Evolutionary conservation across 495 filamentous ascomycete species (phyloP).

Genomic region (Penicillium paxilli): DNA sequence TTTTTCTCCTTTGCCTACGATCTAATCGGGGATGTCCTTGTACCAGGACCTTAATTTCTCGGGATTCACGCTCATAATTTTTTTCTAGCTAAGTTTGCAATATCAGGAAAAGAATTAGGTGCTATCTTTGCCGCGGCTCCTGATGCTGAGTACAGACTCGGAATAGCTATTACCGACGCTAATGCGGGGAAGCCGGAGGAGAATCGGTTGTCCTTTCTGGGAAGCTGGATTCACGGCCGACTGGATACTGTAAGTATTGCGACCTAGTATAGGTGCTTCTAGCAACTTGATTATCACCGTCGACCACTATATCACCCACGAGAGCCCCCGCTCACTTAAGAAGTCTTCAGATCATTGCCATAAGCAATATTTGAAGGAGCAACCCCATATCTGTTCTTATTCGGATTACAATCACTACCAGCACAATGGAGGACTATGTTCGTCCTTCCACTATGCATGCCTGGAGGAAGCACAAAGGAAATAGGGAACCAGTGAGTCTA

Average conservation of each 20-base stretch:
- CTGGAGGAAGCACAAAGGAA: conserved; percentile 26
- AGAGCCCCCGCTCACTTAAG: too few relatives aligned
- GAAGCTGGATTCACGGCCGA: neutral
- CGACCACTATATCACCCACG: too few relatives aligned
- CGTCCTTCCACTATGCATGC: conserved; percentile 18
- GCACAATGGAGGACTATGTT: neutral
- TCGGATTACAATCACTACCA: neutral
- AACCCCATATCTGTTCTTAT: too few relatives aligned
- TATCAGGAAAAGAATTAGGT: too few relatives aligned
- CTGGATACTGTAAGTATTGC: neutral
- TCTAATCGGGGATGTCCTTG: too few relatives aligned
- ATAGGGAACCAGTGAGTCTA: conserved; percentile 10
- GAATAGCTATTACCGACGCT: neutral
- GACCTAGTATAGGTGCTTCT: neutral
- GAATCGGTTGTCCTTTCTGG: neutral
- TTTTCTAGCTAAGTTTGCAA: too few relatives aligned
- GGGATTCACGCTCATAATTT: too few relatives aligned
- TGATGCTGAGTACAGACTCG: neutral
- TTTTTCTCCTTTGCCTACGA: too few relatives aligned
- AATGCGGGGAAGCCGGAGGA: neutral
- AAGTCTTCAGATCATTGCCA: too few relatives aligned
- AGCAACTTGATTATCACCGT: too few relatives aligned
- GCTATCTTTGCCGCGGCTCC: neutral
- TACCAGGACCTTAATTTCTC: too few relatives aligned
- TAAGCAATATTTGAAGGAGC: too few relatives aligned